Evolutionary conservation across 352 stramenopile genomes (phyloP), one percentile per base, ranked within the genome.

Genomic region (Phytophthora megakarya): DNA sequence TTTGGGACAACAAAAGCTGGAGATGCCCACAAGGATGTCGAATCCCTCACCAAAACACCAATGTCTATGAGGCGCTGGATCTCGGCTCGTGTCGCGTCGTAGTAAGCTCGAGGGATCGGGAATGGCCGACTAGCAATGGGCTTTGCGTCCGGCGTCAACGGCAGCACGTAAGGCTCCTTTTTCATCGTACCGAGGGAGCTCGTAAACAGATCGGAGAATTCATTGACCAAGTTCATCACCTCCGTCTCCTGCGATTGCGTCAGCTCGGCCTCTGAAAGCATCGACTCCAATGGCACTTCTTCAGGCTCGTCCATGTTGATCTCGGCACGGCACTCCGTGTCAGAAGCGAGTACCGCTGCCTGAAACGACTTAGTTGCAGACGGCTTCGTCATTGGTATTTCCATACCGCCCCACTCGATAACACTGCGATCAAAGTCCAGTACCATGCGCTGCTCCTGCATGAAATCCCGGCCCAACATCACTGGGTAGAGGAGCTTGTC

Each of bases 401-500:
- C 32, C 4, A 55, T 55, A 1, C 47, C 47, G 30, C 44, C 32
- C 47, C 30, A 45, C 13, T 33, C 32, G 3, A 55, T n/a, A 4
- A 10, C 28, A 32, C 47, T 16, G 16, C 5, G 10, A 19, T 55
- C 47, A 22, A 55, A 55, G 18, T 55, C 15, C 9, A 55, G 19
- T 3, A 44, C 15, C 19, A 44, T 45, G 11, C 13, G 25, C 32
- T 55, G 47, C 11, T 43, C 12, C 19, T 18, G 19, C 3, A 55
- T 8, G 47, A 55, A 55, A 19, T 55, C 47, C 7, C 32, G 30
- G 1, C 32, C 30, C 1, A 55, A 18, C 30, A 55, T 44, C n/a
- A n/a, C n/a, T n/a, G n/a, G n/a, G n/a, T n/a, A n/a, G n/a, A 35
- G 30, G 2, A 35, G 30, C 30, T 30, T 55, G 22, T 55, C 32